Conservation (phyloP, 108 stramenopile genomes). For the Fistulifera solaris region DNA sequence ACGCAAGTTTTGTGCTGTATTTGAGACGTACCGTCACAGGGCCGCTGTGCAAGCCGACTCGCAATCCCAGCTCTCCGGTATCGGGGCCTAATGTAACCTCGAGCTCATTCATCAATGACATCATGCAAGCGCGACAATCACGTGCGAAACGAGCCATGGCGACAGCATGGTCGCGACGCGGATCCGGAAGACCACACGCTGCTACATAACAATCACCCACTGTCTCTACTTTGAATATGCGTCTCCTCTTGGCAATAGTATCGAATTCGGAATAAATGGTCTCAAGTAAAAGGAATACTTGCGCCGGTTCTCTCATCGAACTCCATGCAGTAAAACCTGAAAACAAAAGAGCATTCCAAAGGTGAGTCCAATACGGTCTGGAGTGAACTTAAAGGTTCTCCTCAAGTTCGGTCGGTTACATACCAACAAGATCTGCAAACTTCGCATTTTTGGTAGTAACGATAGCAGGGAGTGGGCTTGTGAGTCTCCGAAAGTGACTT, state of each 20-base stretch:
- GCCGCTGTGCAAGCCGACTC: constrained; percentile 9
- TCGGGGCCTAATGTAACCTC: constrained; percentile 15
- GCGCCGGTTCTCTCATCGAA: constrained; percentile 16
- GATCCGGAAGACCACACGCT: constrained; percentile 4
- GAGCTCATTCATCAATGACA: constrained; percentile 3
- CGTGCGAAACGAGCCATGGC: constrained; percentile 9
- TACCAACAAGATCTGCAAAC: too few relatives aligned
- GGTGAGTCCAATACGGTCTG: too few relatives aligned
- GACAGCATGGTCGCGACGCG: constrained; percentile 7
- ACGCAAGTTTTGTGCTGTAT: too few relatives aligned
- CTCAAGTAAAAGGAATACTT: constrained; percentile 22
- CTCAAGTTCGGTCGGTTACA: too few relatives aligned
- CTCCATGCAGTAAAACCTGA: constrained; percentile 26
- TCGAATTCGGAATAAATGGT: constrained; percentile 7
- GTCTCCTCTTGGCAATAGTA: constrained; percentile 5
- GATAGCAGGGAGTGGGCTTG: too few relatives aligned
- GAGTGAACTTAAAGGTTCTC: too few relatives aligned
- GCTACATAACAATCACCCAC: constrained; percentile 15
- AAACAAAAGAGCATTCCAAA: too few relatives aligned
- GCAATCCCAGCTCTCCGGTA: constrained; percentile 10
- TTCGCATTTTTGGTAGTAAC: too few relatives aligned
- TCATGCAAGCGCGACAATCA: constrained; percentile 10
- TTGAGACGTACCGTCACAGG: constrained; percentile 5
- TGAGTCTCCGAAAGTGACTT: constrained; percentile 1
- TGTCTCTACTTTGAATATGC: constrained; percentile 14